These are phyloP conservation scores for Phytophthora vignae DNA, from an alignment of 352 stramenopile genomes.

Conservation along the genomic window DNA sequence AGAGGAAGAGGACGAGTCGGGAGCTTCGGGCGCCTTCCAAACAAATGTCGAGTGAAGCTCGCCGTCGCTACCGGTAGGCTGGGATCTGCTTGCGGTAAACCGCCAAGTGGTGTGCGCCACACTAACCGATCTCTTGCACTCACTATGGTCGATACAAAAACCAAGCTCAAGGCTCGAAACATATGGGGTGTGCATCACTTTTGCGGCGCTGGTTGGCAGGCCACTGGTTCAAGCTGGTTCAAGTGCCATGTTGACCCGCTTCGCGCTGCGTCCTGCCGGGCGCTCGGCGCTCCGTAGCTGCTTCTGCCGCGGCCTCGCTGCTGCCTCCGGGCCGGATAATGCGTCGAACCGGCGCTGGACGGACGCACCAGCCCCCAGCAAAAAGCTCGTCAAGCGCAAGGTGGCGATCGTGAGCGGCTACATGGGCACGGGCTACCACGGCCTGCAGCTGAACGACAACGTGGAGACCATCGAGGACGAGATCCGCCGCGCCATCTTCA, in stretches of 20 bases:
- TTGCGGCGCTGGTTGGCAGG: not conserved
- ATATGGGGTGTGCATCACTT: not conserved
- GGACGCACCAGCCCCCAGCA: not conserved
- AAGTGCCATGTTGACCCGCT: slow-evolving; percentile 34
- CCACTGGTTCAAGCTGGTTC: slow-evolving; percentile 19
- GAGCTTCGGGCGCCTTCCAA: slow-evolving; percentile 27
- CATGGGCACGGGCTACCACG: slow-evolving; percentile 81
- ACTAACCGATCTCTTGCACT: slow-evolving; percentile 1
- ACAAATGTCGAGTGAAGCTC: slow-evolving; percentile 32
- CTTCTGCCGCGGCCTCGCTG: slow-evolving; percentile 16
- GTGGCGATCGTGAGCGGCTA: slow-evolving; percentile 89
- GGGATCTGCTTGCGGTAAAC: slow-evolving; percentile 1
- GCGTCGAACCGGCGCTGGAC: slow-evolving; percentile 6
- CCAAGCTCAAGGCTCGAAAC: not conserved
- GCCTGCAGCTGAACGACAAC: slow-evolving; percentile 81
- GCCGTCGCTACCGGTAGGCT: too few relatives aligned
- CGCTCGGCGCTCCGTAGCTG: slow-evolving; percentile 22
- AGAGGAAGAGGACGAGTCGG: not conserved
- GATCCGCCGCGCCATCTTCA: slow-evolving; percentile 80
- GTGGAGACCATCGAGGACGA: slow-evolving; percentile 89
- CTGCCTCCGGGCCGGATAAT: not conserved
- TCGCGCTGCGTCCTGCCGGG: slow-evolving; percentile 15
- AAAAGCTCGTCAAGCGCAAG: slow-evolving; percentile 85
- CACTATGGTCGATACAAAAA: slow-evolving; percentile 15
- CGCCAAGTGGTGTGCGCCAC: slow-evolving; percentile 17